phyloP scores from a whole-genome alignment of 192 early-diverging fungal species.

The Coemansia sp. region DNA sequence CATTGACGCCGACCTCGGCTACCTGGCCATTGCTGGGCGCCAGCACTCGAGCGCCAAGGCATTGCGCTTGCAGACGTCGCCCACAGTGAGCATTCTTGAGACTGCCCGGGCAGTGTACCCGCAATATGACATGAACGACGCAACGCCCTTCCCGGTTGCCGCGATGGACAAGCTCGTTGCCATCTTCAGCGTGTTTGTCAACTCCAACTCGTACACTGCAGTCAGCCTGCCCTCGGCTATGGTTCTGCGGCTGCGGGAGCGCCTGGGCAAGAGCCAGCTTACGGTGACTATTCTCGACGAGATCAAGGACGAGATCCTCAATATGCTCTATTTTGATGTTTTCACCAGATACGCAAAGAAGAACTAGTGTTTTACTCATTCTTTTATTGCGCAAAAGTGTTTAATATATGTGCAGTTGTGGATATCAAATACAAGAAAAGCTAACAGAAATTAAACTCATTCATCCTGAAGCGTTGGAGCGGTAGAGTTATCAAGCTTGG shows the following conservation, averaged over 20 bases:
- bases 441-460: not conserved
- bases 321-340: conserved; percentile 53
- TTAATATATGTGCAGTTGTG: conserved; percentile 2
- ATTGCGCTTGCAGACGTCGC: conserved; percentile 34
- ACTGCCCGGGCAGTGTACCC: conserved; percentile 40
- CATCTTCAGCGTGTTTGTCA: conserved; percentile 51
- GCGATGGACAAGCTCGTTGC: conserved; percentile 52
- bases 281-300: conserved; percentile 52
- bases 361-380: conserved; percentile 19
- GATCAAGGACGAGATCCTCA: conserved; percentile 49
- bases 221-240: conserved; percentile 42
- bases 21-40: conserved; percentile 32
- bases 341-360: conserved; percentile 45
- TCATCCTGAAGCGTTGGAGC: conserved; percentile 3
- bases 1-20: conserved; percentile 21
- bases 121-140: conserved; percentile 30
- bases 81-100: conserved; percentile 44
- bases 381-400: not conserved
- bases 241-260: conserved; percentile 39
- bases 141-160: conserved; percentile 41
- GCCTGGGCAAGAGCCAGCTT: conserved; percentile 31
- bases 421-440: not conserved
- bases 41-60: conserved; percentile 18
- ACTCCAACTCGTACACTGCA: conserved; percentile 45
- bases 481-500: conserved; percentile 36